Conservation (phyloP, 169 alveolate species). For the Perkinsus olseni region DNA sequence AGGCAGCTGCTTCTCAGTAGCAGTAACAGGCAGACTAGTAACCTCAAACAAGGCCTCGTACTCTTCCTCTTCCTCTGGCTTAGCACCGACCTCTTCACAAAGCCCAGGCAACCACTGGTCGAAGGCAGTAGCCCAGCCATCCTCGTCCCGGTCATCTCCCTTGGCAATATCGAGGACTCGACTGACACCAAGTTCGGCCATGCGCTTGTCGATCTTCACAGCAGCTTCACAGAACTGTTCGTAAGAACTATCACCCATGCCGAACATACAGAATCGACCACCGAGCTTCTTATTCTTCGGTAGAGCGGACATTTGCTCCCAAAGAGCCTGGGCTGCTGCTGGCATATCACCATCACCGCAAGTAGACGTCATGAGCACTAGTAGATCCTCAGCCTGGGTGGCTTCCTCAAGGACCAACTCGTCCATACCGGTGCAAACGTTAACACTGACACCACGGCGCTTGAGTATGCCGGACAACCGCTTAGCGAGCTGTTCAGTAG, state of each 20-base stretch:
- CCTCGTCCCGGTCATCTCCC: slow-evolving; percentile 46
- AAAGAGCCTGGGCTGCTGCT: not conserved
- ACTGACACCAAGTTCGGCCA: slow-evolving; percentile 37
- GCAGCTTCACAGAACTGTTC: slow-evolving; percentile 49
- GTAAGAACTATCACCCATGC: slow-evolving; percentile 48
- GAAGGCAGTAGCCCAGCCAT: slow-evolving; percentile 35
- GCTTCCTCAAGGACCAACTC: not conserved
- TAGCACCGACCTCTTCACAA: slow-evolving; percentile 3
- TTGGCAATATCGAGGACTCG: slow-evolving; percentile 33
- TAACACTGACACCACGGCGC: slow-evolving; percentile 1
- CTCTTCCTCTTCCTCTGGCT: not conserved
- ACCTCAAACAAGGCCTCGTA: not conserved
- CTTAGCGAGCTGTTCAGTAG: not conserved
- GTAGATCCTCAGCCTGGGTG: not conserved
- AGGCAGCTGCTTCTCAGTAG: slow-evolving; percentile 3
- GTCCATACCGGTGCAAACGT: not conserved
- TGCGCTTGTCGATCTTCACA: slow-evolving; percentile 36
- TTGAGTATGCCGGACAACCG: not conserved
- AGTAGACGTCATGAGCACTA: not conserved
- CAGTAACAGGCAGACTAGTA: not conserved
- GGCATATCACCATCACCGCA: slow-evolving; percentile 11
- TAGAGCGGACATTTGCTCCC: not conserved
- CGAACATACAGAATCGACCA: slow-evolving; percentile 22
- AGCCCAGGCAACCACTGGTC: slow-evolving; percentile 39
- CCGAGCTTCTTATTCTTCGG: not conserved